These are phyloP conservation scores for Lasiosphaeria miniovina DNA, from an alignment of 495 filamentous ascomycete genomes.

Conservation along the genomic window DNA sequence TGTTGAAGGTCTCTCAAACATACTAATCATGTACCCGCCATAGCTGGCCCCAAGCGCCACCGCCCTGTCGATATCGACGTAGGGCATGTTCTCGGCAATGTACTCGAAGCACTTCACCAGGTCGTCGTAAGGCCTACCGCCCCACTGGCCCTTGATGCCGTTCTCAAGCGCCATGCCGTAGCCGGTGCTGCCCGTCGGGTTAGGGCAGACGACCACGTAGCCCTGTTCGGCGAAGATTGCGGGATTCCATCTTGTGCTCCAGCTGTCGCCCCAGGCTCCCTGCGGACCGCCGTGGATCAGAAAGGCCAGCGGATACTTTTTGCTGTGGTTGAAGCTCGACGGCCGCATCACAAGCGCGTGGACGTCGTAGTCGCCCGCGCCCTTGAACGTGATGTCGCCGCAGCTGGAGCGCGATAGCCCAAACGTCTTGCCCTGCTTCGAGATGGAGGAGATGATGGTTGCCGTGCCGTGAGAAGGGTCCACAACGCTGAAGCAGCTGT, in stretches of 20 bases:
- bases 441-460: slow-evolving; percentile 60
- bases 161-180: slow-evolving; percentile 81
- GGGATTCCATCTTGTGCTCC: slow-evolving; percentile 90
- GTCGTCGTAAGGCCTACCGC: slow-evolving; percentile 74
- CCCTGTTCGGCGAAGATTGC: slow-evolving; percentile 90
- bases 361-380: slow-evolving; percentile 52
- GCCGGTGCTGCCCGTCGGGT: slow-evolving; percentile 82
- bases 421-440: slow-evolving; percentile 65
- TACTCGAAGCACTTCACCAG: slow-evolving; percentile 77
- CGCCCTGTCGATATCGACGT: slow-evolving; percentile 72
- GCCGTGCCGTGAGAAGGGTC: slow-evolving; percentile 46
- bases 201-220: slow-evolving; percentile 82
- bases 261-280: slow-evolving; percentile 76
- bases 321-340: slow-evolving; percentile 65
- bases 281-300: slow-evolving; percentile 89
- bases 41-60: slow-evolving; percentile 84
- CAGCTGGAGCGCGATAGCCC: slow-evolving; percentile 61
- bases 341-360: slow-evolving; percentile 82
- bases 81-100: slow-evolving; percentile 65
- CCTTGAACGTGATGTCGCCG: slow-evolving; percentile 68
- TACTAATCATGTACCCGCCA: slow-evolving; percentile 82
- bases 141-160: slow-evolving; percentile 75
- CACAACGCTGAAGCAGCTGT: slow-evolving; percentile 61
- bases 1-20: slow-evolving; percentile 5
- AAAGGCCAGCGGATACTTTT: slow-evolving; percentile 80